Percentiles rank a stretch among this genome's conserved stretches.
Conservation (phyloP, 345 rosid species). For the Barbarea vulgaris region DNA sequence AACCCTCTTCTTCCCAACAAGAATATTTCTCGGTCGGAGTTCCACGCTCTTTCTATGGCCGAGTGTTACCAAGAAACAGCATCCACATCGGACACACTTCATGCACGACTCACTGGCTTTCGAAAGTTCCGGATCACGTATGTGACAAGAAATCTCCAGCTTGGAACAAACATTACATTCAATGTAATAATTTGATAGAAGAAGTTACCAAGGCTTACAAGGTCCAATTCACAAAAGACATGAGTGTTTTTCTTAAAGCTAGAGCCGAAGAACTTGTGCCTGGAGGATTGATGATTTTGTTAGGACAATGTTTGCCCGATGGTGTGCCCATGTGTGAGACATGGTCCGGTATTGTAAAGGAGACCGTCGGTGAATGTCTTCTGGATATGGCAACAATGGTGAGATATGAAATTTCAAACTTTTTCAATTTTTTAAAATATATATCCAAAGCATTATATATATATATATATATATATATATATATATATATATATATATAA, state of each 20-base stretch:
- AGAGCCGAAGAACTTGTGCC: slow-evolving; percentile 41
- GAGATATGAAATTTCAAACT: not conserved
- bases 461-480: too few relatives aligned
- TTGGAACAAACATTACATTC: slow-evolving; percentile 37
- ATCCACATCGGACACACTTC: slow-evolving; percentile 39
- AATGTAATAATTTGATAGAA: slow-evolving; percentile 10
- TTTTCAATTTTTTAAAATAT: not conserved
- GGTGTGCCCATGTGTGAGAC: slow-evolving; percentile 15
- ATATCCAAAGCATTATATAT: not conserved
- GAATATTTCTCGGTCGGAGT: slow-evolving; percentile 36
- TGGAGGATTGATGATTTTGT: slow-evolving; percentile 37
- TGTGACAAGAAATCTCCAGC: slow-evolving; percentile 26
- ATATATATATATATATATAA: too few relatives aligned
- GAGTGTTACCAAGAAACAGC: slow-evolving; percentile 36
- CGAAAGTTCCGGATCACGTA: slow-evolving; percentile 32
- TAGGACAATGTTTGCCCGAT: slow-evolving; percentile 22
- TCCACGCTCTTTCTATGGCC: slow-evolving; percentile 43
- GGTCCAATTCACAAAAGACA: slow-evolving; percentile 37
- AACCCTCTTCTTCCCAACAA: not conserved
- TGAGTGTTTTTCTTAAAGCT: slow-evolving; percentile 24
- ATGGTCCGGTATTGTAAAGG: not conserved
- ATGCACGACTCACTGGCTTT: slow-evolving; percentile 39
- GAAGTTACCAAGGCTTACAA: slow-evolving; percentile 38
- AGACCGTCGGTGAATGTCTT: slow-evolving; percentile 23
- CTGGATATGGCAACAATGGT: slow-evolving; percentile 29